Percentiles rank a stretch among this genome's conserved stretches.
Conservation (phyloP, 163 green algal species). For the Chlamydomonas reinhardtii region DNA sequence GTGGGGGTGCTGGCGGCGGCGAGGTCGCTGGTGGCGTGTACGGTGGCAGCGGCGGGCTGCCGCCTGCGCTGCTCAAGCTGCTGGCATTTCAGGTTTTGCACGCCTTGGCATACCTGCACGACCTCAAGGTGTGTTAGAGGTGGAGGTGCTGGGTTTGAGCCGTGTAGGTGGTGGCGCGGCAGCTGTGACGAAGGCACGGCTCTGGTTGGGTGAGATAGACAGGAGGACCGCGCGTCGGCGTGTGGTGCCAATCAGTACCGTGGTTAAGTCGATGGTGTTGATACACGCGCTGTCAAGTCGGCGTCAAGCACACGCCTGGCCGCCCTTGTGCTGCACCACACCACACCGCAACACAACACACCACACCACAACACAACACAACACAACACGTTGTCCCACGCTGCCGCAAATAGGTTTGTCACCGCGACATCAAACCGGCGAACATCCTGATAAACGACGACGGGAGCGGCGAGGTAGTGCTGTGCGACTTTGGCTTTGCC, state of each 20-base stretch:
- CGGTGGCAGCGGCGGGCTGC: conserved; percentile 19
- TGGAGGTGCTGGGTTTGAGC: background rate
- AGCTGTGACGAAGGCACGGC: too few relatives aligned
- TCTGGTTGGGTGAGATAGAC: too few relatives aligned
- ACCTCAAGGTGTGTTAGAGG: background rate
- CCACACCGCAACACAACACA: background rate
- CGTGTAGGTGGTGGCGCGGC: too few relatives aligned
- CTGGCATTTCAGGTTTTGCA: conserved; percentile 61
- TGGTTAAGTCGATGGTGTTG: too few relatives aligned
- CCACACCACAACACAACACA: background rate
- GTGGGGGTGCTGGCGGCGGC: too few relatives aligned
- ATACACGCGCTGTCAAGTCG: too few relatives aligned
- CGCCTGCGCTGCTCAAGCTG: conserved; percentile 35
- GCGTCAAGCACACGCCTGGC: too few relatives aligned
- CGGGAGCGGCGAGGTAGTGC: conserved; percentile 54
- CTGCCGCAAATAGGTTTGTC: conserved; percentile 48
- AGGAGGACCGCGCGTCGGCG: too few relatives aligned
- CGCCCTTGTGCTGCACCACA: too few relatives aligned
- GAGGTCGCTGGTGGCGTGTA: background rate
- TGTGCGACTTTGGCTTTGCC: conserved; percentile 94
- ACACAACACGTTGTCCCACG: background rate
- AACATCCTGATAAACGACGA: conserved; percentile 89
- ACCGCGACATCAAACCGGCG: conserved; percentile 68
- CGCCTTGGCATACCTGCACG: conserved; percentile 50
- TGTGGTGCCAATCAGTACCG: too few relatives aligned